phyloP scores from a whole-genome alignment of 208 protist genomes.

The Leishmania braziliensis region DNA sequence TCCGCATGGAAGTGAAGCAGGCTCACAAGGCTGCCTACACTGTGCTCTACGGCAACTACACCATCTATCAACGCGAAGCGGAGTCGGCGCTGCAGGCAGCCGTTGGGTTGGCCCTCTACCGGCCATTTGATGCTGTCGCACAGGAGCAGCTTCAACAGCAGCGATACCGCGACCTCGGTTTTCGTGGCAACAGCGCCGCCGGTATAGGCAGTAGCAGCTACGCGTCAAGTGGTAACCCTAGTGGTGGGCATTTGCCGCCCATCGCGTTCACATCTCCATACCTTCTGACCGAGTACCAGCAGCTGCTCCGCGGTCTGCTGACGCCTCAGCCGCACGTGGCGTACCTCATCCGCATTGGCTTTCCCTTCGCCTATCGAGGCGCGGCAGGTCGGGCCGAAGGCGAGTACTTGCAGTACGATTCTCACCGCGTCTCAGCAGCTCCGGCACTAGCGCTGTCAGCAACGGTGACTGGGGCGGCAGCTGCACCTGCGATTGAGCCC shows the following conservation, averaged over 20 bases:
- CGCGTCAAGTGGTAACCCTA: neutral
- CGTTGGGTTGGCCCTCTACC: slow-evolving; percentile 43
- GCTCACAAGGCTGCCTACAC: slow-evolving; percentile 58
- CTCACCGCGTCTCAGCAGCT: slow-evolving; percentile 32
- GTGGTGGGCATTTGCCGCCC: neutral
- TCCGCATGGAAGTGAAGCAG: slow-evolving; percentile 49
- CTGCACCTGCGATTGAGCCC: neutral
- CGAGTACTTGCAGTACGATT: slow-evolving; percentile 30
- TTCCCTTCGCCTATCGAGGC: slow-evolving; percentile 34
- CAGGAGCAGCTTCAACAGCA: slow-evolving; percentile 32
- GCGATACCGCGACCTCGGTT: neutral
- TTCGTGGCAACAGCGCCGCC: neutral
- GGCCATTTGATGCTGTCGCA: slow-evolving; percentile 37
- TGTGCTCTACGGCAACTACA: slow-evolving; percentile 46
- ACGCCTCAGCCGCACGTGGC: slow-evolving; percentile 29
- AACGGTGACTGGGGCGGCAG: neutral
- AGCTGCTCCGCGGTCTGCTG: slow-evolving; percentile 36
- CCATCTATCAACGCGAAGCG: slow-evolving; percentile 38
- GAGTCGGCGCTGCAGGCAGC: slow-evolving; percentile 35
- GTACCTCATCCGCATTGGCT: slow-evolving; percentile 34
- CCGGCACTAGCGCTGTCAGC: slow-evolving; percentile 9
- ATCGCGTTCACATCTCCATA: slow-evolving; percentile 33
- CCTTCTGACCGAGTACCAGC: slow-evolving; percentile 39
- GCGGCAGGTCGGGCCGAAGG: slow-evolving; percentile 6
- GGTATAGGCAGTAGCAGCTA: neutral